These are phyloP conservation scores for Auriscalpium orientale DNA, from an alignment of 768 basidiomycete species.

Conservation along the genomic window DNA sequence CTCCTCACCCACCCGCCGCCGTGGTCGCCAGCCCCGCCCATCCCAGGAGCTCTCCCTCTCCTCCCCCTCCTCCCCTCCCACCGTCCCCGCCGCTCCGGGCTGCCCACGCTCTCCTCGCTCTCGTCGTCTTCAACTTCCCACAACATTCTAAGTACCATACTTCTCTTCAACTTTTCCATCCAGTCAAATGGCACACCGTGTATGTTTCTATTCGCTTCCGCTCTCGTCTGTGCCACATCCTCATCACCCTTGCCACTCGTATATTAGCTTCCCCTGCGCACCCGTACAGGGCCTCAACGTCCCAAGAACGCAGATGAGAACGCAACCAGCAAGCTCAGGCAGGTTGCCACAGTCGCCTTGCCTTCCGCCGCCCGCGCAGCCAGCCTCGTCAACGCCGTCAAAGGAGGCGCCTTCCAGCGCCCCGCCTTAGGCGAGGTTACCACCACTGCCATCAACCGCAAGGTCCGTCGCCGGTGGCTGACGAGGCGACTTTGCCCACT, in stretches of 20 bases:
- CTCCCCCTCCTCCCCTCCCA: neutral
- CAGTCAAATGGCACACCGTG: constrained; percentile 16
- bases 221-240: constrained; percentile 8
- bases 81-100: neutral
- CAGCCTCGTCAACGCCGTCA: constrained; percentile 34
- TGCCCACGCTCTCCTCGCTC: constrained; percentile 4
- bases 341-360: constrained; percentile 42
- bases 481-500: neutral
- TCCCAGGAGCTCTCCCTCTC: neutral
- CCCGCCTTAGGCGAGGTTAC: constrained; percentile 79
- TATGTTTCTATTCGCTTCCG: neutral
- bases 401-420: constrained; percentile 50
- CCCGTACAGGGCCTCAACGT: constrained; percentile 56
- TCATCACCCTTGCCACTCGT: constrained; percentile 6
- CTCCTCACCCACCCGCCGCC: neutral
- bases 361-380: constrained; percentile 44
- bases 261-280: constrained; percentile 56
- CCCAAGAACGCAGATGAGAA: constrained; percentile 70
- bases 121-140: constrained; percentile 4
- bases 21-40: neutral
- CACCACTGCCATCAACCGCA: constrained; percentile 68
- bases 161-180: neutral
- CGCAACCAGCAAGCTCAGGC: constrained; percentile 60
- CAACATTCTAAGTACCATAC: neutral
- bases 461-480: constrained; percentile 34